Evolutionary conservation across 108 stramenopile species (phyloP), one percentile per base, ranked within the genome.

Genomic region (Cylindrotheca closterium): DNA sequence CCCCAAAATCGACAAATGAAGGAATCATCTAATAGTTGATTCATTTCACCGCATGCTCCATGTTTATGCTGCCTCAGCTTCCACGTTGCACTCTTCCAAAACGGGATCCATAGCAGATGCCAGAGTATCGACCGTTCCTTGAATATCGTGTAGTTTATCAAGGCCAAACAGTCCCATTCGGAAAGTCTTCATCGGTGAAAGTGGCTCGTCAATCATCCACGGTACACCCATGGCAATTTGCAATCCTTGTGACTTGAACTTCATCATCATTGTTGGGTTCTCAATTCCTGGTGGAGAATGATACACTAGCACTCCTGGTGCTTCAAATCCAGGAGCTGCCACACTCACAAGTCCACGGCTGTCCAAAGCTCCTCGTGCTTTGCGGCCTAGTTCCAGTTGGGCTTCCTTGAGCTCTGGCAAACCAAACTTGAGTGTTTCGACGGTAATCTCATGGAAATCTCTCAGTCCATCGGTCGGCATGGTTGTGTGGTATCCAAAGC

Each of bases 181-280:
- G 70, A 96, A 96, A 0, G 96, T 94, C 55, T 89, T 90, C 60
- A 93, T 55, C 2, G 88, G 86, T 26, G 86, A 86, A 10, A 42
- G 10, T 7, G 93, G 93, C 65, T 96, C 96, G 63, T 93, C 93
- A 66, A 94, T 89, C 29, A 80, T 73, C 93, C 93, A 94, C 60
- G 96, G 93, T 17, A 96, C 96, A 15, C 96, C 96, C 83, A 89
- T 91, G n/a, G 96, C 96, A 71, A 96, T 94, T 71, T 96, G 96
- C 63, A 96, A 58, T 47, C 89, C 88, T 45, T 83, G 67, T 2
- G 65, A 67, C 79, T 94, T 94, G 79, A 96, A 96, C 49, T 76
- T 80, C 26, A 70, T 68, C 87, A 94, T 91, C 93, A 94, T 94
- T 65, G 75, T 77, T 12, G 91, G 89, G 68, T 93, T 92, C 52